Percentiles rank a stretch among this genome's conserved stretches.
Evolutionary conservation across 202 grass and related monocot genomes (phyloP).

Genomic region (Zoysia matrella): DNA sequence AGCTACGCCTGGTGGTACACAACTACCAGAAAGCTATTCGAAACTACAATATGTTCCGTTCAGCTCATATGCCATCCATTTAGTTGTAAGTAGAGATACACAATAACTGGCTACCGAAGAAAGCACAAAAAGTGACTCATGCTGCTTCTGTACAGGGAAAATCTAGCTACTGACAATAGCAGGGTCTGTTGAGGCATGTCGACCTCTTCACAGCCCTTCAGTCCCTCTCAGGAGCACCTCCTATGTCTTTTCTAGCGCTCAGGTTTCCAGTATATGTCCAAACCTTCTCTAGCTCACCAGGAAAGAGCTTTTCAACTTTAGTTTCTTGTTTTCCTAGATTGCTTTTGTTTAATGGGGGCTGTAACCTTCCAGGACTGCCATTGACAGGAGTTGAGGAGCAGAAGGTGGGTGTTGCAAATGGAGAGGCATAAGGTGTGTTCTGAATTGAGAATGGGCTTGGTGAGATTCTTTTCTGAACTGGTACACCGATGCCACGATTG

Average conservation of each 20-base stretch:
- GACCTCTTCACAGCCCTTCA: slow-evolving; percentile 43
- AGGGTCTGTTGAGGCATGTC: slow-evolving; percentile 35
- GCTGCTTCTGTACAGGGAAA: slow-evolving; percentile 64
- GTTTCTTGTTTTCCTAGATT: too few relatives aligned
- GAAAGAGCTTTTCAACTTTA: too few relatives aligned
- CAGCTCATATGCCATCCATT: slow-evolving; percentile 38
- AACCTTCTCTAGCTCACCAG: slow-evolving; percentile 63
- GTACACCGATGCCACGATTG: too few relatives aligned
- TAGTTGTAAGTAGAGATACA: slow-evolving; percentile 45
- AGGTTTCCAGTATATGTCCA: slow-evolving; percentile 88
- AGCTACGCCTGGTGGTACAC: slow-evolving; percentile 22
- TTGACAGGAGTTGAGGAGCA: slow-evolving; percentile 75
- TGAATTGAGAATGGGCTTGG: too few relatives aligned
- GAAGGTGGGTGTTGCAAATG: slow-evolving; percentile 35
- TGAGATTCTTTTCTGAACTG: too few relatives aligned
- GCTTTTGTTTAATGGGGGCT: slow-evolving; percentile 52
- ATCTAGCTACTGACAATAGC: slow-evolving; percentile 48
- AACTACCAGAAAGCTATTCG: slow-evolving; percentile 20
- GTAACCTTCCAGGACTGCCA: slow-evolving; percentile 72
- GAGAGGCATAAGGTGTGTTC: too few relatives aligned
- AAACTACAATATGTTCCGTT: slow-evolving; percentile 30
- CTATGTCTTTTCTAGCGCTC: slow-evolving; percentile 76
- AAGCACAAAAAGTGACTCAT: slow-evolving; percentile 55
- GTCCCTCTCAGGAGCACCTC: slow-evolving; percentile 85
- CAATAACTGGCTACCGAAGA: slow-evolving; percentile 34